Evolutionary conservation across 2,329 filamentous ascomycete genomes (phyloP).

Genomic region (Colletotrichum tamarilloi): DNA sequence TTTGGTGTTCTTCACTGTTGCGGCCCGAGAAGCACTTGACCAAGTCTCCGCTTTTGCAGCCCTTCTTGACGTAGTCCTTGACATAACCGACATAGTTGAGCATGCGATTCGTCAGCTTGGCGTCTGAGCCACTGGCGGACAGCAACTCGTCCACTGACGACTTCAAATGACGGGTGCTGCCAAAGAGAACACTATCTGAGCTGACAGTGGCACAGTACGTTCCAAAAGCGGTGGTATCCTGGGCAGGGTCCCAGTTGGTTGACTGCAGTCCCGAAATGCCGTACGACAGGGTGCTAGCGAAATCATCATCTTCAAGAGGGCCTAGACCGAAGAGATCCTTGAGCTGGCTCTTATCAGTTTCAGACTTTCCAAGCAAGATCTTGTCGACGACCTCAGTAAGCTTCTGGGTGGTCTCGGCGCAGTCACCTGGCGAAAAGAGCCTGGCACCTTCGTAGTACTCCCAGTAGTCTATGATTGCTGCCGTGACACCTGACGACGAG

Average conservation of each 20-base stretch:
- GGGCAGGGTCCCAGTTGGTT: conserved; percentile 64
- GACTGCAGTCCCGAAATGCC: conserved; percentile 58
- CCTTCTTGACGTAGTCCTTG: conserved; percentile 37
- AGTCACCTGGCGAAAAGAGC: conserved; percentile 65
- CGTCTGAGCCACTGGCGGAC: conserved; percentile 47
- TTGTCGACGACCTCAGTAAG: conserved; percentile 63
- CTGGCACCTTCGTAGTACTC: conserved; percentile 65
- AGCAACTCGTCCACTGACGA: conserved; percentile 53
- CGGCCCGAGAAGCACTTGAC: conserved; percentile 46
- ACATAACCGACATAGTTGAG: conserved; percentile 66
- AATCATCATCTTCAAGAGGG: conserved; percentile 59
- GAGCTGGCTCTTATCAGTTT: conserved; percentile 48
- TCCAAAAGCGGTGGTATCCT: conserved; percentile 54
- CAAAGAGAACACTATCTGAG: conserved; percentile 53
- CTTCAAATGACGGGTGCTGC: conserved; percentile 49
- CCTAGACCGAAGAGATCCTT: conserved; percentile 57
- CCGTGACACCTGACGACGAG: conserved; percentile 82
- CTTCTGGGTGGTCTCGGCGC: conserved; percentile 72
- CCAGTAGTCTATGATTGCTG: conserved; percentile 83
- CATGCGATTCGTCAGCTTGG: conserved; percentile 53
- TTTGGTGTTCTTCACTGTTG: conserved; percentile 36
- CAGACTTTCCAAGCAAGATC: conserved; percentile 56
- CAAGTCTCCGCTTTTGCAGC: conserved; percentile 41
- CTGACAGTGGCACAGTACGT: conserved; percentile 61
- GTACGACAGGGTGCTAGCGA: conserved; percentile 54